Evolutionary conservation across 495 filamentous ascomycete genomes (phyloP).

Genomic region (Massariosphaeria phaeospora): DNA sequence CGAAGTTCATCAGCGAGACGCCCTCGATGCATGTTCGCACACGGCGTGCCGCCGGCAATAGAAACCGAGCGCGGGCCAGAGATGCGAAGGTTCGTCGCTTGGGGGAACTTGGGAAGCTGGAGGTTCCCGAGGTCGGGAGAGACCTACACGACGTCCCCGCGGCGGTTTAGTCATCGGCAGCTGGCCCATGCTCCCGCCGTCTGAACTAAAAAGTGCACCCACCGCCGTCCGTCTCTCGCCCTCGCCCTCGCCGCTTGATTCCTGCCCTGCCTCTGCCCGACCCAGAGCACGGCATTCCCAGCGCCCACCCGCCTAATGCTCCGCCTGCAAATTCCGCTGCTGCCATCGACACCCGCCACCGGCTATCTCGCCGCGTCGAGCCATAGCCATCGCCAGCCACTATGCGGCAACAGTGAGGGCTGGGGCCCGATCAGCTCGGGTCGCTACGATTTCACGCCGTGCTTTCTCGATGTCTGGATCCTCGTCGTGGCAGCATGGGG

Average conservation of each 20-base stretch:
- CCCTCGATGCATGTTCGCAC: too few species aligned
- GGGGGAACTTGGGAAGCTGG: too few species aligned
- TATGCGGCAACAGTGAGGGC: constrained; percentile 84
- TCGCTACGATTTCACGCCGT: constrained; percentile 91
- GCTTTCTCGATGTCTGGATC: constrained; percentile 86
- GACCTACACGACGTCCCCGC: too few species aligned
- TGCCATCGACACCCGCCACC: constrained; percentile 14
- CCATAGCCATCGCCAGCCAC: constrained; percentile 51
- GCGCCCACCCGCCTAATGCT: constrained; percentile 22
- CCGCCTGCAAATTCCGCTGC: constrained; percentile 24
- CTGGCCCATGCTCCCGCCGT: not conserved
- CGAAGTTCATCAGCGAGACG: too few species aligned
- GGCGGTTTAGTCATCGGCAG: too few species aligned
- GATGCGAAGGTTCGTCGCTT: too few species aligned
- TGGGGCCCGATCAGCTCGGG: constrained; percentile 87
- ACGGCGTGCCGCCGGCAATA: too few species aligned
- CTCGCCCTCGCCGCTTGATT: constrained; percentile 2
- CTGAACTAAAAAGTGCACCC: not conserved
- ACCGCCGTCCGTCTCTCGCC: not conserved
- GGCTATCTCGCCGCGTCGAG: constrained; percentile 37
- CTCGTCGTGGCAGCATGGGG: constrained; percentile 70
- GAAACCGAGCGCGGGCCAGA: too few species aligned
- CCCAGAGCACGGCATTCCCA: constrained; percentile 8
- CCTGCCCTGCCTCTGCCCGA: constrained; percentile 13
- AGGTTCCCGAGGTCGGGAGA: too few species aligned